phyloP scores from a whole-genome alignment of 192 early-diverging fungal species.

The Entophlyctis luteolus region DNA sequence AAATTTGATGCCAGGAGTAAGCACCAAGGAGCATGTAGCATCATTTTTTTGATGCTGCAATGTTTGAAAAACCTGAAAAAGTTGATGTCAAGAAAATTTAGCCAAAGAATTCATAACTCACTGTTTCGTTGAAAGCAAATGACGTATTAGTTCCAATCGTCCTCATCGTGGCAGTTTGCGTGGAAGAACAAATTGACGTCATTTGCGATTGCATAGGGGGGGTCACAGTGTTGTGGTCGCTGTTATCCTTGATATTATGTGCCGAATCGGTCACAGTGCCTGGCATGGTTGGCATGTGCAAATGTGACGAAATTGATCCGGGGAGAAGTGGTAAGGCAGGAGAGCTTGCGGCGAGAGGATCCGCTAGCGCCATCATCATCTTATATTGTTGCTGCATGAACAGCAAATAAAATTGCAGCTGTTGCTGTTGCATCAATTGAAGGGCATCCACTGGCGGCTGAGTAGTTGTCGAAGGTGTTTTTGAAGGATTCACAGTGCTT shows the following conservation, averaged over 20 bases:
- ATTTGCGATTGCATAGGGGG: too few species aligned
- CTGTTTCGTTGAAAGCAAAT: neutral
- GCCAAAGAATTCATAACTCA: neutral
- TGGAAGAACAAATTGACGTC: neutral
- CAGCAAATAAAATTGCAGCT: conserved; percentile 3
- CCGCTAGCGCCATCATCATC: neutral
- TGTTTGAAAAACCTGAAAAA: too few species aligned
- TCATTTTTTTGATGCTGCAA: too few species aligned
- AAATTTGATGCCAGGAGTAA: too few species aligned
- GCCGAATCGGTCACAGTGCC: neutral
- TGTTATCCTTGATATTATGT: neutral
- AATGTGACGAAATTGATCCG: too few species aligned
- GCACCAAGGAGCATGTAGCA: too few species aligned
- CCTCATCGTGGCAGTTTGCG: neutral
- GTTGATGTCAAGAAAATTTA: too few species aligned
- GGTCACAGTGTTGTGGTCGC: neutral
- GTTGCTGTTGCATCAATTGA: conserved; percentile 8
- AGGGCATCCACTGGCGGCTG: neutral
- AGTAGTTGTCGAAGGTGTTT: too few species aligned
- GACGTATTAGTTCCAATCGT: conserved; percentile 5
- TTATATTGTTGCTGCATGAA: conserved; percentile 7
- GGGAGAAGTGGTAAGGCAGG: too few species aligned
- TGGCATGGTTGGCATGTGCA: too few species aligned
- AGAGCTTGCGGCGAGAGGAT: too few species aligned
- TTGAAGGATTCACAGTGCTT: too few species aligned